These are phyloP conservation scores for Amauroascus niger DNA, from an alignment of 2,329 filamentous ascomycete genomes.

Conservation along the genomic window DNA sequence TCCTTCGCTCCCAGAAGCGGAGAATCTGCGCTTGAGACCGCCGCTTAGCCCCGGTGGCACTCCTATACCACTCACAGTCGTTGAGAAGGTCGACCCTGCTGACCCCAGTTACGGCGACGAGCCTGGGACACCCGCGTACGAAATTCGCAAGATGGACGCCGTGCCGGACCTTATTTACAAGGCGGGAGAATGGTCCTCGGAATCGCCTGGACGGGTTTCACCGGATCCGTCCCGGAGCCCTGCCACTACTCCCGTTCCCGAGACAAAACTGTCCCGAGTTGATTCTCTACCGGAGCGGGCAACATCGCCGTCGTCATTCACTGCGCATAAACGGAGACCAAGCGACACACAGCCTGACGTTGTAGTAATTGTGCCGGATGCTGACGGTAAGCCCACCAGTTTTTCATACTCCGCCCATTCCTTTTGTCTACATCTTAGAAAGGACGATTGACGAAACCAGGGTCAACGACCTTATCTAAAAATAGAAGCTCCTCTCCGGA, in stretches of 20 bases:
- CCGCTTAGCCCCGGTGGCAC: conserved; percentile 41
- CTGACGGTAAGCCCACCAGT: conserved; percentile 46
- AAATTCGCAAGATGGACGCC: conserved; percentile 49
- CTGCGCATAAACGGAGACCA: conserved; percentile 32
- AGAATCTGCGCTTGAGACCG: conserved; percentile 44
- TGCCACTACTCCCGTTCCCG: conserved; percentile 28
- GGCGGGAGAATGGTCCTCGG: conserved; percentile 20
- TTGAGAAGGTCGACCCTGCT: conserved; percentile 52
- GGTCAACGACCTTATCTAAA: conserved; percentile 44
- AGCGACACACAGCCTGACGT: conserved; percentile 38
- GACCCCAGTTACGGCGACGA: conserved; percentile 51
- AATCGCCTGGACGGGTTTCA: neutral
- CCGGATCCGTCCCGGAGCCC: neutral
- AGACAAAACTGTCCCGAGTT: conserved; percentile 38
- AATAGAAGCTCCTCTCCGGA: conserved; percentile 40
- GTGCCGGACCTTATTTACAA: conserved; percentile 49
- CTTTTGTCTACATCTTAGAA: conserved; percentile 31
- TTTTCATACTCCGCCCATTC: too few relatives aligned
- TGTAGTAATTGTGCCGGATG: conserved; percentile 36
- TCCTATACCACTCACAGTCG: conserved; percentile 49
- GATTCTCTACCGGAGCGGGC: conserved; percentile 31
- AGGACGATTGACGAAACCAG: conserved; percentile 54
- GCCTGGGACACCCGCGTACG: conserved; percentile 50
- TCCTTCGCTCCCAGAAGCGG: conserved; percentile 46
- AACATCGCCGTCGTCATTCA: conserved; percentile 16